Conservation (phyloP, 2,329 filamentous ascomycete species). For the Boeremia lycopersici region DNA sequence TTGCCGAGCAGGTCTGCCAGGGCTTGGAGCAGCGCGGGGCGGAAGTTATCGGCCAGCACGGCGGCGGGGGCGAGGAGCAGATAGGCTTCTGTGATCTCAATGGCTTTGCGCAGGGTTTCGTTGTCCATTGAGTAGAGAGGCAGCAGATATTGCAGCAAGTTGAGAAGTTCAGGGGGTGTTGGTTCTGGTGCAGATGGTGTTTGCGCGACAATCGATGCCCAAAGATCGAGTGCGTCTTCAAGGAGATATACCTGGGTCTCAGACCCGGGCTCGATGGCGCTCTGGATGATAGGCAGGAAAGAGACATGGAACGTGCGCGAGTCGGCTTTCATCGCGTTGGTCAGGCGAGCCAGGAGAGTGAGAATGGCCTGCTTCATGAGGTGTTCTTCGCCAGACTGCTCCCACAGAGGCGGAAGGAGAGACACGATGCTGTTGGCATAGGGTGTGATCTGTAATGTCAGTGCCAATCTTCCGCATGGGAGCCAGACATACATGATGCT, state of each 20-base stretch:
- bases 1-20: constrained; percentile 53
- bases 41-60: constrained; percentile 53
- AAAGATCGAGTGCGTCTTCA: constrained; percentile 90
- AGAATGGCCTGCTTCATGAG: constrained; percentile 94
- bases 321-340: constrained; percentile 80
- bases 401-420: constrained; percentile 82
- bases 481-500: constrained; percentile 63
- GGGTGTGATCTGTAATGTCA: constrained; percentile 57
- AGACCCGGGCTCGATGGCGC: constrained; percentile 77
- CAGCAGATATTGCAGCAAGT: constrained; percentile 53
- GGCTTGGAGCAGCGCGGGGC: constrained; percentile 46
- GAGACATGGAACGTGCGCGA: constrained; percentile 79
- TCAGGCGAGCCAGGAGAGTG: constrained; percentile 80
- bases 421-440: constrained; percentile 81
- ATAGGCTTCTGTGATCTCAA: constrained; percentile 58
- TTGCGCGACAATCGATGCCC: constrained; percentile 76
- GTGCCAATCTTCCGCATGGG: neutral
- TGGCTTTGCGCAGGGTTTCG: constrained; percentile 54
- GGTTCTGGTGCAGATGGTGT: constrained; percentile 53
- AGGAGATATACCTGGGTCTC: constrained; percentile 71
- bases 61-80: constrained; percentile 54
- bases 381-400: constrained; percentile 81
- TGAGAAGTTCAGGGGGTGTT: constrained; percentile 51
- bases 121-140: constrained; percentile 56
- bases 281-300: constrained; percentile 81